A percentile compares a stretch with the other conserved stretches of the same genome.
These are phyloP conservation scores for Monilinia fructicola DNA, from an alignment of 2,329 filamentous ascomycete genomes.

Conservation along the genomic window DNA sequence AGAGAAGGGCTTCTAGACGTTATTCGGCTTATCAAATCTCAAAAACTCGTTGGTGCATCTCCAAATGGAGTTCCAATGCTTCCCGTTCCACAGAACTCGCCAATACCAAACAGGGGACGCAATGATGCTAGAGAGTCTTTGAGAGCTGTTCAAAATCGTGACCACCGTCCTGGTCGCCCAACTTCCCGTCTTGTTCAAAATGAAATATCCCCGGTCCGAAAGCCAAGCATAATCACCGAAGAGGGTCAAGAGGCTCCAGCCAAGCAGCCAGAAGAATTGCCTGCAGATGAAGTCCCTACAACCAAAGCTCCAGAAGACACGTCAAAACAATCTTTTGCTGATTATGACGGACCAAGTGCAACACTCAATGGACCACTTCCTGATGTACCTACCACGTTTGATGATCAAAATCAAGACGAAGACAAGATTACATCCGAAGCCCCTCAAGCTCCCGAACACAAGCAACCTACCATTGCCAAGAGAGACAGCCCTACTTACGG, in stretches of 20 bases:
- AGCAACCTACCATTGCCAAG: conserved; percentile 20
- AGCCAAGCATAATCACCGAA: conserved; percentile 63
- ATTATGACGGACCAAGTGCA: conserved; percentile 48
- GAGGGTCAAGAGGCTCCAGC: conserved; percentile 37
- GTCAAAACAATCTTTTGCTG: conserved; percentile 31
- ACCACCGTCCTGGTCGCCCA: conserved; percentile 50
- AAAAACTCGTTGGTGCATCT: conserved; percentile 84
- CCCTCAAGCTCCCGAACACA: conserved; percentile 29
- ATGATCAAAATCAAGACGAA: conserved; percentile 24
- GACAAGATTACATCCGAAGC: conserved; percentile 22
- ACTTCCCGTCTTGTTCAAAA: conserved; percentile 45
- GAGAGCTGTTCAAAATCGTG: conserved; percentile 64
- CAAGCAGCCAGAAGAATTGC: conserved; percentile 42
- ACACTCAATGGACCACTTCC: conserved; percentile 59
- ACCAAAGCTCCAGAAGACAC: conserved; percentile 65
- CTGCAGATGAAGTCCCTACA: conserved; percentile 39
- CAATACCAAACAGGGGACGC: conserved; percentile 80
- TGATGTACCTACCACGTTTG: conserved; percentile 47
- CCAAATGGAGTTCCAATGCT: conserved; percentile 83
- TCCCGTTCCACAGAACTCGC: conserved; percentile 78
- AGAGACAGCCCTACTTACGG: conserved; percentile 11
- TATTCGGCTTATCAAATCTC: conserved; percentile 98
- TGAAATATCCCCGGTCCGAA: conserved; percentile 63
- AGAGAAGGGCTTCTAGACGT: conserved; percentile 84
- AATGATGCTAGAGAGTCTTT: conserved; percentile 79